Base-by-base conservation (phyloP, 192 early-diverging fungal species). In the Obelidium mucronatum region DNA sequence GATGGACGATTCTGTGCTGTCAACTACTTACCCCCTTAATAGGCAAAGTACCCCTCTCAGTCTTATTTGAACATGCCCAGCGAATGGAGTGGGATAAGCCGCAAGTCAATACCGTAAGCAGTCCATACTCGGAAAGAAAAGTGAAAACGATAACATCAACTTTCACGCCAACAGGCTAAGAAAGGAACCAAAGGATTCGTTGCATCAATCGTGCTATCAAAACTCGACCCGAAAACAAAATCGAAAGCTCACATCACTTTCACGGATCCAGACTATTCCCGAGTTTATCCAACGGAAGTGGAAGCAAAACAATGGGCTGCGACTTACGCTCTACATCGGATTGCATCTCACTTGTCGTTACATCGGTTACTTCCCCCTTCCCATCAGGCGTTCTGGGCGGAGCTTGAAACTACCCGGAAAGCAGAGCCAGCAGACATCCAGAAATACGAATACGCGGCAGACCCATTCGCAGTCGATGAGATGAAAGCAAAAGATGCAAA, bases 41-140 rank as follows among this genome's bases (percentile, higher is more conserved):
- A 0, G 95, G 95, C 48, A 97, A 97, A 68, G 93, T 93, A 0
- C 94, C 95, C 0, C 85, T 90, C 2, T 87, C 88, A 2, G 78
- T 95, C 2, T 83, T 97, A 1, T 85, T 94, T 78, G 95, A 97
- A 69, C 90, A 91, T 51, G 91, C 90, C 77, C 94, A 94, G 64
- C 90, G 89, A 63, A 75, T 82, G 22, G 90, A 83, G 28, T 95
- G 94, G 95, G 84, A 90, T 53, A 91, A 94, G 37, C 88, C 91
- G 0, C 74, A 83, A 2, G 93, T 77, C 90, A 91, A 53, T 51
- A 84, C 89, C 73, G 89, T 78, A 24, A 51, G 40, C 54, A 17
- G 53, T 53, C 33, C 40, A 31, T 24, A 6, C n/a, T 5, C 52
- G 17, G 19, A n/a, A n/a, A n/a, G n/a, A n/a, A n/a, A n/a, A n/a